Percentiles rank a stretch among this genome's conserved stretches.
These are phyloP conservation scores for Neurospora discreta DNA, from an alignment of 495 filamentous ascomycete genomes.

Conservation along the genomic window DNA sequence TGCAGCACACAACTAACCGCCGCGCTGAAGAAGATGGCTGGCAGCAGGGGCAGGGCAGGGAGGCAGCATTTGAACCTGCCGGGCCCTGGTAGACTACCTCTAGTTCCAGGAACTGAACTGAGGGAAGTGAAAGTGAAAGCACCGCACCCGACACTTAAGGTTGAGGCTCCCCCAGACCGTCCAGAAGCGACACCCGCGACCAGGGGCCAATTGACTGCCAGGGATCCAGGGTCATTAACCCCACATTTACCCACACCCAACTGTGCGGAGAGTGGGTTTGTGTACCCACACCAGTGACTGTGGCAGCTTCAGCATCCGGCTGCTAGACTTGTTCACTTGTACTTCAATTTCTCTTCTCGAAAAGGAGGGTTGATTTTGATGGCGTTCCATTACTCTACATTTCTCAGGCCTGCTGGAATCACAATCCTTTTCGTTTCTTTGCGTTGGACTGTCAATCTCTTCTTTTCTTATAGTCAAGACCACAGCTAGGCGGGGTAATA, in stretches of 20 bases:
- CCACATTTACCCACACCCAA: not conserved
- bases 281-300: not conserved
- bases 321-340: not conserved
- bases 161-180: not conserved
- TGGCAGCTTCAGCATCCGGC: no score
- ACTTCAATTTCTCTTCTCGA: not conserved
- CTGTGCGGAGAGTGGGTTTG: not conserved
- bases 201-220: not conserved
- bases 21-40: not conserved
- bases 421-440: not conserved
- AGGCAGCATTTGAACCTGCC: not conserved
- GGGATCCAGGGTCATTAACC: not conserved
- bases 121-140: no score
- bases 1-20: not conserved
- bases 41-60: not conserved
- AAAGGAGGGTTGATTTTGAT: not conserved
- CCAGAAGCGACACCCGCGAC: not conserved
- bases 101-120: no score
- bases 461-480: not conserved
- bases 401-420: not conserved
- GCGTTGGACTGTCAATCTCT: not conserved
- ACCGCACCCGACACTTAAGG: no score
- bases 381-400: not conserved
- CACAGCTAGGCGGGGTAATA: not conserved
- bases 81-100: no score